These are phyloP conservation scores for Linum trigynum DNA, from an alignment of 345 rosid genomes.

Conservation along the genomic window DNA sequence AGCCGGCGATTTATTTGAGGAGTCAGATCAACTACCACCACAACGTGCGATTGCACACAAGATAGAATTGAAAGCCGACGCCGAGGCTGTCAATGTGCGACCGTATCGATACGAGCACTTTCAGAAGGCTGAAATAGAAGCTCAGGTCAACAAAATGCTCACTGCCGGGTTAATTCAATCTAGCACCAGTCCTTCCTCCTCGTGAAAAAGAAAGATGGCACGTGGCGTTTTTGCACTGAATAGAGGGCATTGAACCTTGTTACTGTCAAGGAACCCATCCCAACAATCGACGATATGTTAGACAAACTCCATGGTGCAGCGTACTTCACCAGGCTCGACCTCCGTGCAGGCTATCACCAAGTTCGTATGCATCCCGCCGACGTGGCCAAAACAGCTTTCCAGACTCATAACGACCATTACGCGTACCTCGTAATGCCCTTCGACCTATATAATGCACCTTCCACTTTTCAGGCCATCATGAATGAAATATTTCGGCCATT, in stretches of 20 bases:
- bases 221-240: not conserved
- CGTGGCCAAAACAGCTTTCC: not conserved
- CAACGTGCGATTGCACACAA: not conserved
- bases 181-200: no score
- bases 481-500: no score
- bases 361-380: not conserved
- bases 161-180: not conserved
- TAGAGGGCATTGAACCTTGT: not conserved
- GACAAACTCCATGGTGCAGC: not conserved
- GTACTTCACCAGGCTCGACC: not conserved
- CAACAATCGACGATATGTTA: no score
- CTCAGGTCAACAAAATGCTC: not conserved
- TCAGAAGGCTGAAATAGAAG: not conserved
- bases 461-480: no score
- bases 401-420: not conserved
- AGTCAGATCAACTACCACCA: not conserved
- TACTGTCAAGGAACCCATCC: not conserved
- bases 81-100: not conserved
- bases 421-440: no score
- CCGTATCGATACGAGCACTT: not conserved
- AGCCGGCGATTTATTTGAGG: not conserved
- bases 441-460: no score
- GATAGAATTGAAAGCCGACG: not conserved
- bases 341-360: no score
- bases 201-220: not conserved